Evolutionary conservation across 768 basidiomycete species (phyloP), one percentile per base, ranked within the genome.

Genomic region (Auricularia heimuer): DNA sequence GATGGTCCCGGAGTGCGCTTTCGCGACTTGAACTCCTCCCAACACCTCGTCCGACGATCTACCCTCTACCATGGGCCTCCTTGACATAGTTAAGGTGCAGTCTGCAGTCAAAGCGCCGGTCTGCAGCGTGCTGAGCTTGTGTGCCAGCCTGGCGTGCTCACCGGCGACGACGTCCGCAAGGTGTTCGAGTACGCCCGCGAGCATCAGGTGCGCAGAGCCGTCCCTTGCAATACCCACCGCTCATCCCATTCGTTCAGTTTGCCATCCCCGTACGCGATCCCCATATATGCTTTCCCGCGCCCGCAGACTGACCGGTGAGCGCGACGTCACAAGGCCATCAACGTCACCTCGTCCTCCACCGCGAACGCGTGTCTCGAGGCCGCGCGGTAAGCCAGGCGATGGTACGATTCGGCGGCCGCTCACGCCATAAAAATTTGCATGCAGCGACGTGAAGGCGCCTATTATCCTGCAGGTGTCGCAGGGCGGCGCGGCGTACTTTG

Each of bases 391-490:
- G 39, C 39, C 39, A 29, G 29, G 0, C 29, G 29, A 29, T 29
- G 29, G 29, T 29, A 29, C 29, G 8, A 42, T 42, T 42, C 12
- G 39, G 39, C 39, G 39, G 35, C 54, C 21, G 14, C 34, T 60
- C 24, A 47, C 42, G 33, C 6, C 18, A 33, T 33, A 7, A 29
- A 29, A 29, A 29, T 65, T 35, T 42, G 37, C 11, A 10, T 21
- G 56, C 71, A 92, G 92, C 69, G 97, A 98, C 76, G 85, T 91
- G 83, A 98, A 98, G 77, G 83, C 96, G 36, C 96, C 96, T 66
- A 94, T 99, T 79, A 98, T 99, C 77, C 80, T 98, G 71, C 97
- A 98, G 75, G 88, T 95, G 68, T 99, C 97, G 64, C 95, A 99
- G 76, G 97, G 97, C 65, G 97, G 97, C 71, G 84, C 86, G 67